These are phyloP conservation scores for Spizellomyces punctatus DNA, from an alignment of 192 early-diverging fungal species.

Conservation along the genomic window DNA sequence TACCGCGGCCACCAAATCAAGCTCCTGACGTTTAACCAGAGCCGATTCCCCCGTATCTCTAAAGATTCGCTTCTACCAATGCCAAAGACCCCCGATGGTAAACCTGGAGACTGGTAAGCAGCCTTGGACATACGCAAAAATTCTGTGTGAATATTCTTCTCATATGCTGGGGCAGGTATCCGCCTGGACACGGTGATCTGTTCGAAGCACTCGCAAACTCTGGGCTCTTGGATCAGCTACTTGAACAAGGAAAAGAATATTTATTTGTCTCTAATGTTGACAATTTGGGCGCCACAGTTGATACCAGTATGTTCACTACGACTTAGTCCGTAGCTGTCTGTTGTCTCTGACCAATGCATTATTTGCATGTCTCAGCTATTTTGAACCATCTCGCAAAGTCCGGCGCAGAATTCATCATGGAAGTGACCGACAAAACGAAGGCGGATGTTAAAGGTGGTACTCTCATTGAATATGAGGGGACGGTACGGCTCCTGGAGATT, in stretches of 20 bases:
- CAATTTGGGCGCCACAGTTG: conserved; percentile 97
- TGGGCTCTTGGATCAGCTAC: conserved; percentile 87
- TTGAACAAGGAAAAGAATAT: conserved; percentile 95
- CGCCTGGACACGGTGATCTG: conserved; percentile 98
- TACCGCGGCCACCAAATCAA: conserved; percentile 89
- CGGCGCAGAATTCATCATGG: conserved; percentile 95
- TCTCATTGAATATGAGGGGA: conserved; percentile 94
- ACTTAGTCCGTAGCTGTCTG: too few relatives aligned
- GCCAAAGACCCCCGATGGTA: conserved; percentile 65
- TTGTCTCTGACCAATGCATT: too few relatives aligned
- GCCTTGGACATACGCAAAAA: background rate
- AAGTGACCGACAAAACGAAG: conserved; percentile 99
- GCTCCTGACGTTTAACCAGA: conserved; percentile 98
- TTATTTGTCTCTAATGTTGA: conserved; percentile 99
- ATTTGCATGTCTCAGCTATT: conserved; percentile 53
- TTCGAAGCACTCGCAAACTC: conserved; percentile 93
- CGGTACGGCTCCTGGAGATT: conserved; percentile 92
- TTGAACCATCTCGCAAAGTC: conserved; percentile 87
- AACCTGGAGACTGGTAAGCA: conserved; percentile 67
- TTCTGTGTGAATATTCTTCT: background rate
- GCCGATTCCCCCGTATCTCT: conserved; percentile 87
- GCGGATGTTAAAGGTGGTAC: conserved; percentile 99
- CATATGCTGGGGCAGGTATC: conserved; percentile 66
- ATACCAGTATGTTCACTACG: conserved; percentile 53
- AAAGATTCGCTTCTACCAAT: conserved; percentile 90